Conservation (phyloP, 192 early-diverging fungal genomes). For the Backusella tarrabulga region DNA sequence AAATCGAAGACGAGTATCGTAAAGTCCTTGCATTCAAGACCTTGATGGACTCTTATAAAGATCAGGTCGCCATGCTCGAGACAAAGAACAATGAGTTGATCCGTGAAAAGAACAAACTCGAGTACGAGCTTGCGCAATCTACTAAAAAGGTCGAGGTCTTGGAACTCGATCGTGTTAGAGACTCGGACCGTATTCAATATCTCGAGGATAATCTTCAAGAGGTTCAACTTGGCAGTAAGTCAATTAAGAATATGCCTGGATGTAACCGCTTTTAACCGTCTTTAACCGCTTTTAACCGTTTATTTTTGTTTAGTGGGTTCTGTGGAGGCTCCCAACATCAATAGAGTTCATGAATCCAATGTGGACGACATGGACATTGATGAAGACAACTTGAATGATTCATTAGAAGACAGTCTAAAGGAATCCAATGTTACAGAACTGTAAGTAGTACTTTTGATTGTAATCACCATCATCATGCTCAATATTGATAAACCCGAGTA, state of each 20-base stretch:
- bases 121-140: constrained; percentile 66
- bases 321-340: background rate
- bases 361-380: constrained; percentile 20
- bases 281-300: background rate
- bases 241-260: background rate
- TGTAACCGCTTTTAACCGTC: background rate
- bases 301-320: constrained; percentile 2
- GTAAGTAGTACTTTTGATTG: background rate
- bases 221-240: constrained; percentile 67
- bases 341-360: background rate
- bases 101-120: constrained; percentile 68
- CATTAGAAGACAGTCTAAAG: constrained; percentile 33
- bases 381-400: constrained; percentile 15
- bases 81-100: constrained; percentile 63
- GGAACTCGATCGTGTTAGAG: constrained; percentile 60
- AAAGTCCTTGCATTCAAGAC: constrained; percentile 77
- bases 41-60: constrained; percentile 86
- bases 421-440: constrained; percentile 34
- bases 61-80: constrained; percentile 77
- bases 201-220: constrained; percentile 84
- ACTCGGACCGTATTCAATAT: constrained; percentile 72
- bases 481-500: background rate
- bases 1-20: constrained; percentile 86
- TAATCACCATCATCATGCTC: too few species aligned
- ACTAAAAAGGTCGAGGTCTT: constrained; percentile 61